phyloP scores from a whole-genome alignment of 1,284 basidiomycete species.

The Acaromyces ingoldii region DNA sequence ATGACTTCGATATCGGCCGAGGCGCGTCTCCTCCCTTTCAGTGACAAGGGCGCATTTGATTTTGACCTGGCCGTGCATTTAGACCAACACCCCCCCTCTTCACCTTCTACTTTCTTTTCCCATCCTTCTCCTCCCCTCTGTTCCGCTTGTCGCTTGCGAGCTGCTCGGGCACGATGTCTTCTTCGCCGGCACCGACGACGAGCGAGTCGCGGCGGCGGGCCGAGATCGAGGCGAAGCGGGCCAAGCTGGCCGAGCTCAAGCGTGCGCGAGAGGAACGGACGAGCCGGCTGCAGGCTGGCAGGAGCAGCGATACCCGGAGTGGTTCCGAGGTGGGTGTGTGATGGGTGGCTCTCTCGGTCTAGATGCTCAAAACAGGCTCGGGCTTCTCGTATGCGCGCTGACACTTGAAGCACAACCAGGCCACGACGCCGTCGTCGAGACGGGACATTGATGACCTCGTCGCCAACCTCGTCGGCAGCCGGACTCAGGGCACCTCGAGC shows the following conservation, averaged over 20 bases:
- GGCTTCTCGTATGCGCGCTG: neutral
- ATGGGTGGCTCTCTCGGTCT: neutral
- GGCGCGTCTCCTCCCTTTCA: no score
- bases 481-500: no score
- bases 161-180: constrained; percentile 1
- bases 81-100: no score
- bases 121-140: no score
- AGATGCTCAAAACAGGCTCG: neutral
- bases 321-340: constrained; percentile 8
- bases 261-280: constrained; percentile 66
- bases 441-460: constrained; percentile 46
- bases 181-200: neutral
- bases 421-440: constrained; percentile 15
- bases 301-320: neutral
- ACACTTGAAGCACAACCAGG: no score
- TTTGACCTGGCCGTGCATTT: no score
- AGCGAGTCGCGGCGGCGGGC: constrained; percentile 57
- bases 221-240: constrained; percentile 86
- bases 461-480: constrained; percentile 32
- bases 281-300: constrained; percentile 16
- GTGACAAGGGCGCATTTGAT: no score
- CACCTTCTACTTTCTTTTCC: no score
- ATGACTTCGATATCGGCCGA: no score
- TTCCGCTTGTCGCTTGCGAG: no score
- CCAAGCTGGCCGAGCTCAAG: constrained; percentile 77